phyloP scores from a whole-genome alignment of 1,139 yeast species.

The Candida anutae region DNA sequence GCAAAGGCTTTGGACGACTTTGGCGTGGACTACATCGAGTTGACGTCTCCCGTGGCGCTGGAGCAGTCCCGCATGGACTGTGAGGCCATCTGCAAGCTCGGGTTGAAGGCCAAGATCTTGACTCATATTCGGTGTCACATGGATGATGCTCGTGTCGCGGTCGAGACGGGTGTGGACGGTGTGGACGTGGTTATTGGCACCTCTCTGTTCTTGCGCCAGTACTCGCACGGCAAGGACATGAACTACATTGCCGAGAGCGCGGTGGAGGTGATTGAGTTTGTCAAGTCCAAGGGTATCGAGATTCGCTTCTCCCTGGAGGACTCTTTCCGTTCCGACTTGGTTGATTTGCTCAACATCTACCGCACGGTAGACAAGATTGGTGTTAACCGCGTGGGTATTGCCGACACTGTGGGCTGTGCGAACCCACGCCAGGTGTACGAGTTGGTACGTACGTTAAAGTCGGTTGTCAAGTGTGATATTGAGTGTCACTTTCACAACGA shows the following conservation, averaged over 20 bases:
- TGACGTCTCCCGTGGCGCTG: conserved; percentile 95
- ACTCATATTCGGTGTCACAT: conserved; percentile 94
- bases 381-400: conserved; percentile 97
- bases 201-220: conserved; percentile 89
- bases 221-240: conserved; percentile 98
- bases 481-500: conserved; percentile 99
- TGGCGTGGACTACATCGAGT: conserved; percentile 96
- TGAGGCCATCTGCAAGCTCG: conserved; percentile 96
- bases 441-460: conserved; percentile 84
- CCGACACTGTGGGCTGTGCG: conserved; percentile 98
- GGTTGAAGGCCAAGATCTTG: conserved; percentile 88
- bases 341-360: conserved; percentile 89
- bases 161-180: conserved; percentile 97
- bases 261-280: conserved; percentile 93
- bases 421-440: conserved; percentile 99
- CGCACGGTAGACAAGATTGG: conserved; percentile 97
- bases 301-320: conserved; percentile 96
- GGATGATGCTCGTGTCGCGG: conserved; percentile 98
- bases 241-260: conserved; percentile 95
- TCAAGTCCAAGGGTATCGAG: conserved; percentile 94
- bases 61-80: conserved; percentile 92
- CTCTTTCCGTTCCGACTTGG: conserved; percentile 94
- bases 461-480: conserved; percentile 93
- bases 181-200: conserved; percentile 98
- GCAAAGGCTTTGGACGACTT: conserved; percentile 97